phyloP scores from a whole-genome alignment of 805 yeast species.

The Yamadazyma ubonensis region DNA sequence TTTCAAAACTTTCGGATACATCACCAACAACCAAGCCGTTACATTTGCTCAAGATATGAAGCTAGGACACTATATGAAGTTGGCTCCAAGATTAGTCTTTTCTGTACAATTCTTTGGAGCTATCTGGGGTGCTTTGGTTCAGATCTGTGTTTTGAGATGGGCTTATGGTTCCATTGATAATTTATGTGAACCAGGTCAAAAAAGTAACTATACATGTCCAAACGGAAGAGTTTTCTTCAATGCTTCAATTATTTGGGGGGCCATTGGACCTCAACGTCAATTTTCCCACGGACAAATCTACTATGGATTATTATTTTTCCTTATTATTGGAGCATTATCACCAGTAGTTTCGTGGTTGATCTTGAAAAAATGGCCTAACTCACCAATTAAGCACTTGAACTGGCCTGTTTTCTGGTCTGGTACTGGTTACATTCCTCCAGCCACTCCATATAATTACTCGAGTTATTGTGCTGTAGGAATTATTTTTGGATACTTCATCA shows the following conservation, averaged over 20 bases:
- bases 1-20: constrained; percentile 48
- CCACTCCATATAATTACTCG: constrained; percentile 66
- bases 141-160: constrained; percentile 43
- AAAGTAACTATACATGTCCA: constrained; percentile 39
- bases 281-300: constrained; percentile 19
- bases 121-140: constrained; percentile 42
- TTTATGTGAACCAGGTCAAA: constrained; percentile 32
- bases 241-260: constrained; percentile 46
- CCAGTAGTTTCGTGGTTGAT: constrained; percentile 40
- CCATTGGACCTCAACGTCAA: constrained; percentile 25
- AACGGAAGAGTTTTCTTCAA: constrained; percentile 41
- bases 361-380: constrained; percentile 42
- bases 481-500: constrained; percentile 37
- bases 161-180: constrained; percentile 33
- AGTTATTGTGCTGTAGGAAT: constrained; percentile 45
- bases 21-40: constrained; percentile 49
- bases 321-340: constrained; percentile 35
- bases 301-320: constrained; percentile 37
- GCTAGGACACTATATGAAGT: constrained; percentile 45
- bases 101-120: constrained; percentile 45
- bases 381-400: constrained; percentile 16
- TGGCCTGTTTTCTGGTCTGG: constrained; percentile 41
- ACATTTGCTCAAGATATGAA: constrained; percentile 48
- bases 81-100: constrained; percentile 40
- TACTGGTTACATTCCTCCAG: constrained; percentile 69